These are phyloP conservation scores for Entophlyctis luteolus DNA, from an alignment of 192 early-diverging fungal genomes.

Conservation along the genomic window DNA sequence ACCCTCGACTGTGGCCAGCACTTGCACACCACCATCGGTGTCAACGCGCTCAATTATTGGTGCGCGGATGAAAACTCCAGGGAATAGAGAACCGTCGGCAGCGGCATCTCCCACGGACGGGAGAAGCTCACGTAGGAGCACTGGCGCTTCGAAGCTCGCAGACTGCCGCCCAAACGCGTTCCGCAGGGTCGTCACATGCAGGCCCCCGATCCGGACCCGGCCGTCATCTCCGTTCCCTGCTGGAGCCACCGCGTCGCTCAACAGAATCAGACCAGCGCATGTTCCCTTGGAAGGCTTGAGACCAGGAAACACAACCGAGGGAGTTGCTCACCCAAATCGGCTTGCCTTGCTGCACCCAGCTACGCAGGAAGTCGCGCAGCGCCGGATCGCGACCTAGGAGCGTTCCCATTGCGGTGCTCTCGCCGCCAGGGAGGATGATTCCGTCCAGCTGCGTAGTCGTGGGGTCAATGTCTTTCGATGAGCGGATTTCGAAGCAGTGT, in stretches of 20 bases:
- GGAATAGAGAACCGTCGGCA: conserved; percentile 36
- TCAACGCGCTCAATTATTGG: conserved; percentile 76
- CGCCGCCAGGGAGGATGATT: conserved; percentile 92
- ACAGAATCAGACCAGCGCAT: conserved; percentile 93
- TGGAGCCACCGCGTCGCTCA: conserved; percentile 68
- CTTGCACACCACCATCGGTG: conserved; percentile 59
- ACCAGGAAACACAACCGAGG: background rate
- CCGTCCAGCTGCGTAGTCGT: conserved; percentile 60
- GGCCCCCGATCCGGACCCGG: conserved; percentile 76
- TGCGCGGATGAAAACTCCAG: conserved; percentile 90
- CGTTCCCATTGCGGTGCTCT: conserved; percentile 89
- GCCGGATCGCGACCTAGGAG: conserved; percentile 79
- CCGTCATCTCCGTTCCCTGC: conserved; percentile 86
- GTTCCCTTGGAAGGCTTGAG: conserved; percentile 61
- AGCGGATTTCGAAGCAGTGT: conserved; percentile 62
- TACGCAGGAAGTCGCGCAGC: conserved; percentile 70
- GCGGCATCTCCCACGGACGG: background rate
- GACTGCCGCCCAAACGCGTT: conserved; percentile 94
- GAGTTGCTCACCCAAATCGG: conserved; percentile 58
- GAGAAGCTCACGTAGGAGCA: conserved; percentile 56
- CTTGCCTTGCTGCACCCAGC: conserved; percentile 74
- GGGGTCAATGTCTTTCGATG: conserved; percentile 59
- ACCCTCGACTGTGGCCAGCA: conserved; percentile 60
- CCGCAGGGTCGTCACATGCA: conserved; percentile 79
- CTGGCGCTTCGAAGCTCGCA: conserved; percentile 78